phyloP scores from a whole-genome alignment of 148 eudicot genomes.

The Limonium bicolor region DNA sequence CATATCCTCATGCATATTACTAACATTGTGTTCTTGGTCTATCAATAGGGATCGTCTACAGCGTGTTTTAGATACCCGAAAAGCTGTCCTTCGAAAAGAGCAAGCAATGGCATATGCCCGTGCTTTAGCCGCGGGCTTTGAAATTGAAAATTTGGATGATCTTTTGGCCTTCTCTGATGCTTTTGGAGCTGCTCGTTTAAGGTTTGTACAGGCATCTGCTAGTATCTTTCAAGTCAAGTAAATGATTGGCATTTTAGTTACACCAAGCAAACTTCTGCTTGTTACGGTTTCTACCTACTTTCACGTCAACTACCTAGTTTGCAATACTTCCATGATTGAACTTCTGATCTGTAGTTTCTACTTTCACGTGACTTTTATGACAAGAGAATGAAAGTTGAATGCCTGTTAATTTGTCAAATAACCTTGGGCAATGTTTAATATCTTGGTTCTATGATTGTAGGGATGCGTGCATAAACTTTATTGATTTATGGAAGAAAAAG shows the following conservation, averaged over 20 bases:
- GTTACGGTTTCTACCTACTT: too few species aligned
- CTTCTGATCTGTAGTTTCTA: too few species aligned
- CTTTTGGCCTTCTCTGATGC: constrained; percentile 60
- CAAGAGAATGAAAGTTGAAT: too few species aligned
- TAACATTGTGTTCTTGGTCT: constrained; percentile 1
- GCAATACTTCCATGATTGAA: too few species aligned
- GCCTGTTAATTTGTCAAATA: too few species aligned
- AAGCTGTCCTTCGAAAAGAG: constrained; percentile 59
- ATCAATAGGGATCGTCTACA: constrained; percentile 48
- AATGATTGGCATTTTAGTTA: too few species aligned
- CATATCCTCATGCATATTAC: neutral
- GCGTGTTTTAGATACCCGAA: constrained; percentile 69
- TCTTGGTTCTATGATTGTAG: constrained; percentile 17
- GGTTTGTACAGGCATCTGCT: constrained; percentile 21
- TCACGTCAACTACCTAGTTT: too few species aligned
- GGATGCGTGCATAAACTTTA: constrained; percentile 68
- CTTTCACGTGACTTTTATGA: too few species aligned
- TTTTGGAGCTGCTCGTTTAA: constrained; percentile 77
- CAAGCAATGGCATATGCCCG: constrained; percentile 94
- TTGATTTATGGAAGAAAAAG: constrained; percentile 61
- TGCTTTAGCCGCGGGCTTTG: constrained; percentile 73
- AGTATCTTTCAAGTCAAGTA: neutral
- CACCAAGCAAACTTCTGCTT: too few species aligned
- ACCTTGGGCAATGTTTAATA: neutral
- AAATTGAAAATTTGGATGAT: constrained; percentile 45